Evolutionary conservation across 805 yeast genomes (phyloP).

Genomic region (Kurtzmaniella fragi): DNA sequence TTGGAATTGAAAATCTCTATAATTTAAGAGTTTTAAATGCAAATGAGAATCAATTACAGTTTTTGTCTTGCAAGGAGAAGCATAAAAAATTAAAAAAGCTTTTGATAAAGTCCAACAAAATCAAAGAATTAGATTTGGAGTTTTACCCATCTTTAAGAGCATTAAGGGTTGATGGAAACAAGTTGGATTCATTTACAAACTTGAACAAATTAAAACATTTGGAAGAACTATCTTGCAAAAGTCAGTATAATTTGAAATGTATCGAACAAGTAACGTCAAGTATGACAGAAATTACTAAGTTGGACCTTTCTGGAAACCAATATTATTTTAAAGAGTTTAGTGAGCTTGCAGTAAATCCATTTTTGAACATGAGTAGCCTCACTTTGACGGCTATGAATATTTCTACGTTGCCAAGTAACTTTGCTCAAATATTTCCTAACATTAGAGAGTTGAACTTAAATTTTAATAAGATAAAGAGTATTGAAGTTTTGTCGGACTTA

Average conservation of each 20-base stretch:
- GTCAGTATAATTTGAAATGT: constrained; percentile 17
- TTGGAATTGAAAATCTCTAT: constrained; percentile 31
- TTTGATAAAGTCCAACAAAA: constrained; percentile 31
- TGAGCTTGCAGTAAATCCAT: constrained; percentile 9
- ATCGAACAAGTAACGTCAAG: constrained; percentile 15
- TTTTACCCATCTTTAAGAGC: constrained; percentile 36
- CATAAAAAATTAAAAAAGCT: constrained; percentile 33
- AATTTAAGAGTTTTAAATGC: constrained; percentile 35
- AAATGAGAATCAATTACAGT: constrained; percentile 34
- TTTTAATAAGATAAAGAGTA: constrained; percentile 39
- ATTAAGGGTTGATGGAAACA: constrained; percentile 43
- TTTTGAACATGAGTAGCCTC: constrained; percentile 33
- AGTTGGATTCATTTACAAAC: constrained; percentile 18
- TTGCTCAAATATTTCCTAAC: constrained; percentile 40
- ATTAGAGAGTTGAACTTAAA: constrained; percentile 45
- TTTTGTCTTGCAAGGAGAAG: constrained; percentile 13
- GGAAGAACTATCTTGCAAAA: constrained; percentile 41
- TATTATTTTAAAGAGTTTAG: constrained; percentile 9
- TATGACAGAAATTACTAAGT: constrained; percentile 19
- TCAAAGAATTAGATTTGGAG: constrained; percentile 25
- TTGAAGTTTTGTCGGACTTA: constrained; percentile 28
- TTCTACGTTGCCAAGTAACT: constrained; percentile 30
- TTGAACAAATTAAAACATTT: constrained; percentile 25
- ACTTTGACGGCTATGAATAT: constrained; percentile 46
- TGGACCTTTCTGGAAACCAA: constrained; percentile 40